phyloP scores from a whole-genome alignment of 2,329 filamentous ascomycete species.

The Rosellinia necatrix region DNA sequence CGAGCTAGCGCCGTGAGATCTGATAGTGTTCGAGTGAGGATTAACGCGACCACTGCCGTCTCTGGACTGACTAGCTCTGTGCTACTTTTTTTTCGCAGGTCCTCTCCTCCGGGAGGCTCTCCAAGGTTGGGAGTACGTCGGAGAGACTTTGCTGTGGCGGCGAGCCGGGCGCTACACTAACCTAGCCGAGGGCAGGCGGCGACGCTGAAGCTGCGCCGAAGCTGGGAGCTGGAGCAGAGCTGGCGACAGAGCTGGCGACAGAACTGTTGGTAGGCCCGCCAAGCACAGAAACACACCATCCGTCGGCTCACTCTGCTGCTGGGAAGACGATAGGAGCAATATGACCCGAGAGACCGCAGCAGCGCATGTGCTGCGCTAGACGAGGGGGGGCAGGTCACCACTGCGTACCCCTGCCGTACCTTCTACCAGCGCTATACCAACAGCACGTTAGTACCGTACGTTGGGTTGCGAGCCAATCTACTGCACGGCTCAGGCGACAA shows the following conservation, averaged over 20 bases:
- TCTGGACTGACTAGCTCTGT: slow-evolving; percentile 17
- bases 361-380: too few species aligned
- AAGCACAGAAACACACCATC: not conserved
- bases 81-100: slow-evolving; percentile 4
- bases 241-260: not conserved
- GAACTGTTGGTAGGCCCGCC: not conserved
- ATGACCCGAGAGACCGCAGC: slow-evolving; percentile 5
- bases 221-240: too few species aligned
- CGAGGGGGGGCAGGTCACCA: slow-evolving; percentile 4
- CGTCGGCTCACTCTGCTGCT: slow-evolving; percentile 7
- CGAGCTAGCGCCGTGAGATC: too few species aligned
- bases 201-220: too few species aligned
- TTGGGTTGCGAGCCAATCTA: slow-evolving; percentile 27
- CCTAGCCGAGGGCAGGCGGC: slow-evolving; percentile 17
- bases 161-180: slow-evolving; percentile 31
- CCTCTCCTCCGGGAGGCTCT: slow-evolving; percentile 27
- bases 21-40: slow-evolving; percentile 20
- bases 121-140: slow-evolving; percentile 31
- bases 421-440: too few species aligned
- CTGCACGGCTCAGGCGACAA: slow-evolving; percentile 27
- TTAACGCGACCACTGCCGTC: slow-evolving; percentile 21
- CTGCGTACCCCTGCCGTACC: slow-evolving; percentile 14
- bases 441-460: too few species aligned
- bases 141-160: slow-evolving; percentile 24
- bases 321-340: slow-evolving; percentile 12